Conservation (phyloP, 306 rosid species). For the Sophora flavescens region DNA sequence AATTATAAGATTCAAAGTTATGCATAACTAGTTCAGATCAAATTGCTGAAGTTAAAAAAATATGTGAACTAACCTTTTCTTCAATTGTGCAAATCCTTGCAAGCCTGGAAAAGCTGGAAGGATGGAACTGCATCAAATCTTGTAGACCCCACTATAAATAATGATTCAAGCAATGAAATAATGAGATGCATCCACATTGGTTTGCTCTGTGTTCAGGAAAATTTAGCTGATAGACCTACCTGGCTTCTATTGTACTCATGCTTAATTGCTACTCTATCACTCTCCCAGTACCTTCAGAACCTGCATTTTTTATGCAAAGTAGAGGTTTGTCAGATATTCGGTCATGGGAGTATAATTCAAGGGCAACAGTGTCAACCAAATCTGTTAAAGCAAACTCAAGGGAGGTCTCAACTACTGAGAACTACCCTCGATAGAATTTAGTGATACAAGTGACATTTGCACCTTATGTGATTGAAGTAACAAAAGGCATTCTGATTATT, state of each 20-base stretch:
- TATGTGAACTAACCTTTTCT: background rate
- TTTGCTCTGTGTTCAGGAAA: no score
- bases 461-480: background rate
- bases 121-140: constrained; percentile 47
- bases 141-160: constrained; percentile 43
- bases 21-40: background rate
- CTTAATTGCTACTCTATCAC: constrained; percentile 48
- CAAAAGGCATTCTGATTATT: background rate
- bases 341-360: constrained; percentile 25
- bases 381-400: constrained; percentile 13
- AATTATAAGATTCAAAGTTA: no score
- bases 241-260: constrained; percentile 50
- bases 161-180: constrained; percentile 42
- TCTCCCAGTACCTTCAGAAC: constrained; percentile 48
- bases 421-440: constrained; percentile 36
- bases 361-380: constrained; percentile 19
- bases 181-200: constrained; percentile 67
- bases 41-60: background rate
- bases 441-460: background rate
- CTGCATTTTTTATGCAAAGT: constrained; percentile 44
- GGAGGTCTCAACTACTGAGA: constrained; percentile 34
- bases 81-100: constrained; percentile 27
- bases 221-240: constrained; percentile 54
- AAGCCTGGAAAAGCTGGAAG: constrained; percentile 63
- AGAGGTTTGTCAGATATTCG: background rate